Evolutionary conservation across 2,329 filamentous ascomycete species (phyloP), one percentile per base, ranked within the genome.

Genomic region (Phaeosphaeria sp.): DNA sequence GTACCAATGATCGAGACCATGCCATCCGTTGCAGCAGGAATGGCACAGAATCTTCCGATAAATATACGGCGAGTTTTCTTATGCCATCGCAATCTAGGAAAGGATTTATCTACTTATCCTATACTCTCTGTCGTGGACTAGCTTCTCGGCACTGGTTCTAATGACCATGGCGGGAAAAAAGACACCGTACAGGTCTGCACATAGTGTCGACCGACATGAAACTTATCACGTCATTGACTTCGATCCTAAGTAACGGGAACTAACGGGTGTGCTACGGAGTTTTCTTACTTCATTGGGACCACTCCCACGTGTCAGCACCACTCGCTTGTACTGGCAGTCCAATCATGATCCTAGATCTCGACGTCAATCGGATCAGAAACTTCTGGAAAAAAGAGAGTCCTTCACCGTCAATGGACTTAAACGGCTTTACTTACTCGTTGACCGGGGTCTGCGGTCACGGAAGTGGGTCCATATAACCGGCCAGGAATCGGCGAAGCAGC

Each of bases 401-500:
- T 33, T 44, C 43, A 41, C 41, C 22, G 21, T 27, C 10, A 17
- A 15, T 46, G 56, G 51, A 11, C 23, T 51, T 50, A 55, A 55
- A 52, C 52, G 56, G 59, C 23, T 41, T 48, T 56, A 49, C 23
- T 36, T 36, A 43, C 20, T 52, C 41, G 39, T 48, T 25, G 30
- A 36, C 5, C 30, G 3, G 43, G 51, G 55, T 46, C 30, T 65
- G 56, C 59, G 59, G 57, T 61, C 46, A 57, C 55, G 15, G 46
- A 42, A 55, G 60, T 63, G 64, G 65, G 59, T 62, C 64, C 43
- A 42, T 56, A 15, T 49, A 49, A 54, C 52, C 66, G 66, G 66
- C 62, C 54, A 64, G 52, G 60, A 42, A 62, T 68, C 66, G 66
- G 66, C 66, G 58, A 69, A 66, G 59, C 52, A 62, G 54, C 59